Conservation (phyloP, 371 early-diverging fungal genomes). For the Gilbertella persicaria region DNA sequence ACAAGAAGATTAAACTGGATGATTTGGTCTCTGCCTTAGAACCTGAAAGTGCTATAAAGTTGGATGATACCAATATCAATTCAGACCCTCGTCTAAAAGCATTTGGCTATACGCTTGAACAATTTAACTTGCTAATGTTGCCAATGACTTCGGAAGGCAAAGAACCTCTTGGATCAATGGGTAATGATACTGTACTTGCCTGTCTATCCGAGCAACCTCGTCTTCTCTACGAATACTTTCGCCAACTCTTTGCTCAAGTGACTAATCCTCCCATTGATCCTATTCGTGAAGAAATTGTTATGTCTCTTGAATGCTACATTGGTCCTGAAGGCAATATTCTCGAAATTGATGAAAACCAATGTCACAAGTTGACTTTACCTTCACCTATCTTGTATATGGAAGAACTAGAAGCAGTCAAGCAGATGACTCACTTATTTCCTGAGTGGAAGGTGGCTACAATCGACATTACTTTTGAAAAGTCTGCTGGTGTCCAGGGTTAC, state of each 20-base stretch:
- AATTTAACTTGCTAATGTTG: slow-evolving; percentile 81
- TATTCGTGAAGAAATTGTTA: slow-evolving; percentile 96
- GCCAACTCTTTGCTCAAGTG: slow-evolving; percentile 96
- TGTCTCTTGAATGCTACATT: slow-evolving; percentile 93
- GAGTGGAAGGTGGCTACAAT: slow-evolving; percentile 83
- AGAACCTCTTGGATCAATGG: slow-evolving; percentile 98
- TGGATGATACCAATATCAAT: slow-evolving; percentile 50
- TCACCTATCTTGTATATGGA: slow-evolving; percentile 85
- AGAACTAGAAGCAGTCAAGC: slow-evolving; percentile 79
- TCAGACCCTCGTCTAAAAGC: slow-evolving; percentile 85
- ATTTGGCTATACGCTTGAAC: slow-evolving; percentile 93
- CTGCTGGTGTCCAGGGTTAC: slow-evolving; percentile 80
- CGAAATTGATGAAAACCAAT: slow-evolving; percentile 78
- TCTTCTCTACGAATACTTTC: slow-evolving; percentile 93
- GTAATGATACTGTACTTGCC: slow-evolving; percentile 93
- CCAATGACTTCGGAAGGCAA: slow-evolving; percentile 90
- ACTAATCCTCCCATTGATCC: slow-evolving; percentile 98
- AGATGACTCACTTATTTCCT: slow-evolving; percentile 60
- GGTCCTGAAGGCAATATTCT: slow-evolving; percentile 95
- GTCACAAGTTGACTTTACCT: slow-evolving; percentile 74
- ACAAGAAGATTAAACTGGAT: slow-evolving; percentile 73
- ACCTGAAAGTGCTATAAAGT: slow-evolving; percentile 22
- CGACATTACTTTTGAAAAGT: slow-evolving; percentile 82
- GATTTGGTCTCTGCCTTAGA: slow-evolving; percentile 46
- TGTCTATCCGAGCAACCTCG: slow-evolving; percentile 89